A percentile compares a stretch with the other conserved stretches of the same genome.
These are phyloP conservation scores for Apiotrichum akiyoshidainum DNA, from an alignment of 1,284 basidiomycete species.

Conservation along the genomic window DNA sequence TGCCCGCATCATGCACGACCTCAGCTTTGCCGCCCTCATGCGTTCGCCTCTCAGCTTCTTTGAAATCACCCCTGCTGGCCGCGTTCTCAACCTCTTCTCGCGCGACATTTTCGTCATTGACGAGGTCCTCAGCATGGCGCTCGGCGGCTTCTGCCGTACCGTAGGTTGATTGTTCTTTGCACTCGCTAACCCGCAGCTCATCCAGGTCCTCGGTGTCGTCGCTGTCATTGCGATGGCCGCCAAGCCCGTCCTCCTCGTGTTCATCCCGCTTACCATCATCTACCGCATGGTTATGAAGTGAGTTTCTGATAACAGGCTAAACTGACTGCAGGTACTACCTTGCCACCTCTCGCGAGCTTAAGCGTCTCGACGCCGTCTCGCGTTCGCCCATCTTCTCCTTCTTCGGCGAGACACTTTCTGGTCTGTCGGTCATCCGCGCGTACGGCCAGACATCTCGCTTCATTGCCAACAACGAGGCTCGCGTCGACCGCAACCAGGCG, in stretches of 20 bases:
- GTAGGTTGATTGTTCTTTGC: constrained; percentile 14
- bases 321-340: constrained; percentile 70
- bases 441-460: constrained; percentile 73
- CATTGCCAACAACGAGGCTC: constrained; percentile 69
- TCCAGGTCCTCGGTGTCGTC: constrained; percentile 66
- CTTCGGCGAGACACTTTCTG: constrained; percentile 81
- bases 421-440: constrained; percentile 77
- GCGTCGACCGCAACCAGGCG: constrained; percentile 59
- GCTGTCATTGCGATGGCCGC: constrained; percentile 75
- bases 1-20: constrained; percentile 71
- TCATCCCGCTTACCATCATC: constrained; percentile 71
- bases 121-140: constrained; percentile 68
- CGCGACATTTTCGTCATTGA: constrained; percentile 91
- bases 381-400: constrained; percentile 85
- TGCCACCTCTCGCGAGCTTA: constrained; percentile 83
- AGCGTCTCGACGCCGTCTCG: constrained; percentile 84
- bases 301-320: constrained; percentile 28
- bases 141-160: constrained; percentile 65
- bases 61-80: constrained; percentile 73
- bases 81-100: constrained; percentile 66
- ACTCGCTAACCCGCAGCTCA: constrained; percentile 20
- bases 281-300: constrained; percentile 74
- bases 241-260: constrained; percentile 73
- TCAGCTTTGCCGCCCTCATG: constrained; percentile 62
- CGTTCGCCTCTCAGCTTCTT: constrained; percentile 82